These are phyloP conservation scores for Lathyrus tuberosus DNA, from an alignment of 306 rosid species.

Conservation along the genomic window DNA sequence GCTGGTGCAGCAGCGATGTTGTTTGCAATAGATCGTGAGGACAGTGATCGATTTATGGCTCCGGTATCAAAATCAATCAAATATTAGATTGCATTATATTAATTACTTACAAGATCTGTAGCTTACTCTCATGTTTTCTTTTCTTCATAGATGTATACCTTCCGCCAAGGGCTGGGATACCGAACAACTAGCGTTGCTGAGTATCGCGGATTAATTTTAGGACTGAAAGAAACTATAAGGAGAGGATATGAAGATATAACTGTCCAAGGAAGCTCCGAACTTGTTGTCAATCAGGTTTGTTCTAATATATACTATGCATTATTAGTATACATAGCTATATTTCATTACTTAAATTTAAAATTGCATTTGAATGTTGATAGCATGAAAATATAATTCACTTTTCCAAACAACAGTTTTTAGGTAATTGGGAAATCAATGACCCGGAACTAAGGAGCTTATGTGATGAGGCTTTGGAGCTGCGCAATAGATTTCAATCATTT, in stretches of 20 bases:
- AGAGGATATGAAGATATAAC: neutral
- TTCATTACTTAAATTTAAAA: too few relatives aligned
- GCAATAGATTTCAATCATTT: neutral
- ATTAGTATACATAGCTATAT: neutral
- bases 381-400: neutral
- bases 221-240: neutral
- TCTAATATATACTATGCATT: neutral
- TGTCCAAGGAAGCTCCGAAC: neutral
- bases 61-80: too few relatives aligned
- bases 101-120: too few relatives aligned
- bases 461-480: neutral
- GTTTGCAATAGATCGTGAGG: too few relatives aligned
- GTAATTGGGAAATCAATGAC: neutral
- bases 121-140: too few relatives aligned
- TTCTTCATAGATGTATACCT: neutral
- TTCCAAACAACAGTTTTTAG: too few relatives aligned
- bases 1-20: too few relatives aligned
- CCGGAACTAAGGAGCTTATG: too few relatives aligned
- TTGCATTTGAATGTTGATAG: too few relatives aligned
- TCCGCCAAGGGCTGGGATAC: neutral
- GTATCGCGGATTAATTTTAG: neutral
- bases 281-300: neutral
- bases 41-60: accelerated
- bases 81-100: too few relatives aligned
- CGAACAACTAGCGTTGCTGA: neutral